phyloP scores from a whole-genome alignment of 495 filamentous ascomycete genomes.

The Pyrenula massariospora region DNA sequence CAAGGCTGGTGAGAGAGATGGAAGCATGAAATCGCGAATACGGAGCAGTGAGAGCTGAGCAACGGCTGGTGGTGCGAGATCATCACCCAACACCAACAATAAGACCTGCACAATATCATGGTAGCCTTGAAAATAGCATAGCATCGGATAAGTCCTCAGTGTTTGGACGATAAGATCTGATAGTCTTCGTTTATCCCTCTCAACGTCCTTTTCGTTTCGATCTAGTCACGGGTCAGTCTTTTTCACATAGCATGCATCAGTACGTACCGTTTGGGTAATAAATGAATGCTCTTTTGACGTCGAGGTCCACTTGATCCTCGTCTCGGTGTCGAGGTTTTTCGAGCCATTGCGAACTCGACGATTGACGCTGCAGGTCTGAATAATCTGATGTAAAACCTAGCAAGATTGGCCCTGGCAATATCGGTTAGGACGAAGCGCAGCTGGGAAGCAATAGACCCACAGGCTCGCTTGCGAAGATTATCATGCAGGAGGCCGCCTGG shows the following conservation, averaged over 20 bases:
- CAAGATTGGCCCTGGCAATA: conserved; percentile 59
- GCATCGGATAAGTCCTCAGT: conserved; percentile 68
- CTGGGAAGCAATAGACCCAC: conserved; percentile 44
- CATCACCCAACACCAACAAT: conserved; percentile 63
- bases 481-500: conserved; percentile 70
- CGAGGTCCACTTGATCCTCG: conserved; percentile 78
- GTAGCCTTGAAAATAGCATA: conserved; percentile 96
- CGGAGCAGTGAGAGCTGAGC: conserved; percentile 73
- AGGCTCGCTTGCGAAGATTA: conserved; percentile 66
- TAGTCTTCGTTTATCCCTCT: conserved; percentile 55
- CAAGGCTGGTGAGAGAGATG: conserved; percentile 68
- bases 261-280: conserved; percentile 76
- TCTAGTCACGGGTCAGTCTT: conserved; percentile 7
- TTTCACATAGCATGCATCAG: background rate
- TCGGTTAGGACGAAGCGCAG: conserved; percentile 2
- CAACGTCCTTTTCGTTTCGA: conserved; percentile 44
- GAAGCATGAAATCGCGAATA: conserved; percentile 96
- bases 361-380: conserved; percentile 1
- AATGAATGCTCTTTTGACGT: conserved; percentile 92
- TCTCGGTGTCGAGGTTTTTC: conserved; percentile 59
- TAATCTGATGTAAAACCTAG: conserved; percentile 42
- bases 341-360: conserved; percentile 29
- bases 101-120: conserved; percentile 98
- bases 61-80: conserved; percentile 43
- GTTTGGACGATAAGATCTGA: conserved; percentile 64